A percentile compares a stretch with the other conserved stretches of the same genome.
These are phyloP conservation scores for Phaeotremella fagi DNA, from an alignment of 768 basidiomycete species.

Conservation along the genomic window DNA sequence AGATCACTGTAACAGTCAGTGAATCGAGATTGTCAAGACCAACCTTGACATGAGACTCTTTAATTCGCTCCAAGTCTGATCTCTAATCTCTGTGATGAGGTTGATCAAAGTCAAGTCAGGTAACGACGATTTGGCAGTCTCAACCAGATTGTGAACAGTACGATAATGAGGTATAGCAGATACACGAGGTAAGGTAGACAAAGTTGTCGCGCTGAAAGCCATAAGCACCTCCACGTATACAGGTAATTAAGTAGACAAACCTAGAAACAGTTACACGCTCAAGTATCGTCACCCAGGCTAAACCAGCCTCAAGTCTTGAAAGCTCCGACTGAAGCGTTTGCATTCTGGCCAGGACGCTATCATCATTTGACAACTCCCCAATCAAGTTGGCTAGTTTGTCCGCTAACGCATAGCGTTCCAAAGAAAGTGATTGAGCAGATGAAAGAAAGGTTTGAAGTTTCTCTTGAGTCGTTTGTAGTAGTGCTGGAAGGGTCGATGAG, in stretches of 20 bases:
- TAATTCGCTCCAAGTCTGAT: slow-evolving; percentile 72
- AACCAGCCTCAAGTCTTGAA: slow-evolving; percentile 70
- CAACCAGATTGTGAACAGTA: slow-evolving; percentile 60
- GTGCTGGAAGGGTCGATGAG: slow-evolving; percentile 37
- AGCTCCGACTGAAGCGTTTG: slow-evolving; percentile 72
- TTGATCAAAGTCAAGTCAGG: slow-evolving; percentile 59
- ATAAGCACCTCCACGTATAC: slow-evolving; percentile 57
- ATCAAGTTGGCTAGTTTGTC: slow-evolving; percentile 72
- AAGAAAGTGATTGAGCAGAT: slow-evolving; percentile 67
- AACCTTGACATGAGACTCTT: slow-evolving; percentile 58
- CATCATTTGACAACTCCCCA: slow-evolving; percentile 59
- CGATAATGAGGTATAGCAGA: slow-evolving; percentile 57
- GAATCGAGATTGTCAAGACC: slow-evolving; percentile 2
- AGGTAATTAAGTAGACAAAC: slow-evolving; percentile 50
- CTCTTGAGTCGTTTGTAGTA: slow-evolving; percentile 55
- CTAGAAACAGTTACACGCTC: slow-evolving; percentile 67
- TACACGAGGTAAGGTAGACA: slow-evolving; percentile 49
- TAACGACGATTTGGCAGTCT: slow-evolving; percentile 45
- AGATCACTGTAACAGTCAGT: slow-evolving; percentile 61
- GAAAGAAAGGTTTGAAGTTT: slow-evolving; percentile 56
- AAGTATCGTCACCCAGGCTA: slow-evolving; percentile 69
- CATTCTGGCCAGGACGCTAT: slow-evolving; percentile 69
- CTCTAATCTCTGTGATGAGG: slow-evolving; percentile 62
- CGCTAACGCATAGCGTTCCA: slow-evolving; percentile 68
- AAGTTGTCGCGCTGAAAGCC: slow-evolving; percentile 52